These are phyloP conservation scores for Leptographium procerum DNA, from an alignment of 2,329 filamentous ascomycete genomes.

Conservation along the genomic window DNA sequence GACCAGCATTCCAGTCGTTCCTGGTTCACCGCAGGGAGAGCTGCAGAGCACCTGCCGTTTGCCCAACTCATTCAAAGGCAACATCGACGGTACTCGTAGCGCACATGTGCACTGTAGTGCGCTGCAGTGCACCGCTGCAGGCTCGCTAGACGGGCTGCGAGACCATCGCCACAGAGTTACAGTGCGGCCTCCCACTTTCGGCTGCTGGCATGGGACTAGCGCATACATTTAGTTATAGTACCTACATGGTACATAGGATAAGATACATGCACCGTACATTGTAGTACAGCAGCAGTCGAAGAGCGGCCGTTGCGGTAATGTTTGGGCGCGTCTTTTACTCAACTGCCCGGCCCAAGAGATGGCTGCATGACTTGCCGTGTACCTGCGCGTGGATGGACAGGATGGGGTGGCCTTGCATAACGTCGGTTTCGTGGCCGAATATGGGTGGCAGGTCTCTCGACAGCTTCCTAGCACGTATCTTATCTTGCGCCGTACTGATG, in stretches of 20 bases:
- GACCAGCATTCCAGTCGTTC: background rate
- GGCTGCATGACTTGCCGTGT: background rate
- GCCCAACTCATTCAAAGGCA: background rate
- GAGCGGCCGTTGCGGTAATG: background rate
- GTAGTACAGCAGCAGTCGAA: background rate
- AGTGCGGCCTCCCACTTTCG: background rate
- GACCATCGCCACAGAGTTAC: background rate
- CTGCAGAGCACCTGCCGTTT: background rate
- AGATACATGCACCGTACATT: too few relatives aligned
- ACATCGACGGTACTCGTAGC: background rate
- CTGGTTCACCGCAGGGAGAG: background rate
- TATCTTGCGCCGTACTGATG: too few relatives aligned
- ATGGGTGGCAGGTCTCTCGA: background rate
- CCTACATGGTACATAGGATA: too few relatives aligned
- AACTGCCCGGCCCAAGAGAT: background rate
- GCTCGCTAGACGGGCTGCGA: background rate
- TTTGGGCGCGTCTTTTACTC: background rate
- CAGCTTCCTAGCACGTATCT: too few relatives aligned
- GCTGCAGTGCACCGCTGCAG: background rate
- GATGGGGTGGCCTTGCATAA: background rate
- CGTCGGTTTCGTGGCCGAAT: background rate
- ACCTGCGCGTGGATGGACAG: background rate
- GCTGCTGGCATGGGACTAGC: too few relatives aligned
- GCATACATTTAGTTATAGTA: too few relatives aligned
- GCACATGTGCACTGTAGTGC: background rate